Conservation (phyloP, 2,329 filamentous ascomycete species). For the Fragosphaeria purpurea region DNA sequence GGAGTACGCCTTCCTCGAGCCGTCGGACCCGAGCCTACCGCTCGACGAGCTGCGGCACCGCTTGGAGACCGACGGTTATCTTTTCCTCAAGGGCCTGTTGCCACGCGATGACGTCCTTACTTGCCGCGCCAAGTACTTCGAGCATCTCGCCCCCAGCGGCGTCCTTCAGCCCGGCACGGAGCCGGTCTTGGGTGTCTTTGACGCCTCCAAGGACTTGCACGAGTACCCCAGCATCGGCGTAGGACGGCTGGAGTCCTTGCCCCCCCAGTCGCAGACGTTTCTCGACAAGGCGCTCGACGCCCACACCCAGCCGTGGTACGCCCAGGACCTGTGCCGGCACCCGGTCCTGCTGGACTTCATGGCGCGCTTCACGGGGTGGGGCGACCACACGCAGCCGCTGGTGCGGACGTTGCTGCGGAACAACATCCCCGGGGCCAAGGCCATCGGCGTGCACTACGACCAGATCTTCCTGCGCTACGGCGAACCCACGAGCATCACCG, state of each 20-base stretch:
- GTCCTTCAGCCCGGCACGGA: constrained; percentile 43
- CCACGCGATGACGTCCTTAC: constrained; percentile 42
- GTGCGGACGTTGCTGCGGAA: constrained; percentile 43
- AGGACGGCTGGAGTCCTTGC: constrained; percentile 31
- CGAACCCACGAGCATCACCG: constrained; percentile 43
- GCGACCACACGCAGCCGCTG: constrained; percentile 33
- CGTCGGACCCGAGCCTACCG: constrained; percentile 6
- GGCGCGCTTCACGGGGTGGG: constrained; percentile 43
- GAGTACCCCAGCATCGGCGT: constrained; percentile 45
- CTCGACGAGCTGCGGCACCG: constrained; percentile 9
- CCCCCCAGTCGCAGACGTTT: background rate
- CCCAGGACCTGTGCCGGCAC: constrained; percentile 44
- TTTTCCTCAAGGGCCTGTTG: constrained; percentile 44
- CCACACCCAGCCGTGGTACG: constrained; percentile 43
- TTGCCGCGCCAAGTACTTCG: constrained; percentile 43
- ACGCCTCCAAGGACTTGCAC: constrained; percentile 27
- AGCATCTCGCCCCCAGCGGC: constrained; percentile 41
- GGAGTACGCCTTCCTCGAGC: constrained; percentile 4
- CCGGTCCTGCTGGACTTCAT: constrained; percentile 39
- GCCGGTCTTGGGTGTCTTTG: constrained; percentile 44
- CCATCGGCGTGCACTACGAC: constrained; percentile 52
- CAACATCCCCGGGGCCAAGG: constrained; percentile 45
- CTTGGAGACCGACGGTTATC: constrained; percentile 34
- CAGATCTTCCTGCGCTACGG: constrained; percentile 48
- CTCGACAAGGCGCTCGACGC: constrained; percentile 34